These are phyloP conservation scores for Agaricus sinodeliciosus DNA, from an alignment of 768 basidiomycete species.

Conservation along the genomic window DNA sequence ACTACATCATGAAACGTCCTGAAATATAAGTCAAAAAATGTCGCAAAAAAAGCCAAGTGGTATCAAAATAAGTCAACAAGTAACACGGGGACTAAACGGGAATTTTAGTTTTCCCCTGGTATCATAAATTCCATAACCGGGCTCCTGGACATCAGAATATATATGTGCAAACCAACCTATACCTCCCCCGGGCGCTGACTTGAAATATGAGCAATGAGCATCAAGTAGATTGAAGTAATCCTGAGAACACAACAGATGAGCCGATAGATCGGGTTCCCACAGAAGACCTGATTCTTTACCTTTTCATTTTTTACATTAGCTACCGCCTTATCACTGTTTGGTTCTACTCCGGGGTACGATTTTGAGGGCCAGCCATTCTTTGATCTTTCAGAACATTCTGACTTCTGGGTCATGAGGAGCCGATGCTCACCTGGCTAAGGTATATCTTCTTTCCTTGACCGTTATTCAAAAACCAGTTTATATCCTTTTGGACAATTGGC, in stretches of 20 bases:
- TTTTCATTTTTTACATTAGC: slow-evolving; percentile 57
- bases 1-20: no score
- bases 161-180: slow-evolving; percentile 83
- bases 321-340: slow-evolving; percentile 57
- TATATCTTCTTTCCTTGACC: slow-evolving; percentile 70
- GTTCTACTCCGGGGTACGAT: slow-evolving; percentile 53
- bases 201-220: slow-evolving; percentile 54
- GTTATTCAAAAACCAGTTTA: slow-evolving; percentile 63
- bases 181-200: slow-evolving; percentile 51
- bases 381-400: not conserved
- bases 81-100: slow-evolving; percentile 54
- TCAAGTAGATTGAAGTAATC: slow-evolving; percentile 63
- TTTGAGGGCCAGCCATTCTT: slow-evolving; percentile 78
- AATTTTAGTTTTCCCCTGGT: slow-evolving; percentile 48
- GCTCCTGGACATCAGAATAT: slow-evolving; percentile 58
- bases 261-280: no score
- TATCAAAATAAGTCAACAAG: slow-evolving; percentile 31
- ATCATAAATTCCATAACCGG: slow-evolving; percentile 68
- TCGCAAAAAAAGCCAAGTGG: not conserved
- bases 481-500: slow-evolving; percentile 51
- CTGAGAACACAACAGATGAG: slow-evolving; percentile 20
- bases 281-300: slow-evolving; percentile 26
- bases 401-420: not conserved
- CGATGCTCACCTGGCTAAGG: slow-evolving; percentile 50
- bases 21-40: no score